Evolutionary conservation across 1,139 yeast genomes (phyloP), one percentile per base, ranked within the genome.

Genomic region (Debaryomyces sp.): DNA sequence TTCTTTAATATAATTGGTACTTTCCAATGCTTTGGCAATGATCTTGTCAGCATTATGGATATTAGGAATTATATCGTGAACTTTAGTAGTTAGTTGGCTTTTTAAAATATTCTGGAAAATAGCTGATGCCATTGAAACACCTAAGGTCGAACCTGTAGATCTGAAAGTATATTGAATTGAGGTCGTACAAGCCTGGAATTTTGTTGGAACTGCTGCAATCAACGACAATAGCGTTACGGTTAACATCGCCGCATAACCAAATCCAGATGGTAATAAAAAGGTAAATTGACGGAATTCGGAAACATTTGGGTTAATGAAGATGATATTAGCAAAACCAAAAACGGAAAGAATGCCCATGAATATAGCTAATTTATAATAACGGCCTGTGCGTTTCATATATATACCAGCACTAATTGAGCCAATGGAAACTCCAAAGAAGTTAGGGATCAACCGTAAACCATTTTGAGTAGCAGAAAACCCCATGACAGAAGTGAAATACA

Each of bases 101-200:
- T 57, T 55, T 43, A 67, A 58, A 45, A 64, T 56, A 30, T 75
- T 75, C 54, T 79, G 81, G 67, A 87, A 86, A 26, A 85, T 73
- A 2, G 91, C 85, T 5, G 87, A 80, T 0, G 88, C 87, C 34
- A 84, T 62, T 0, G 92, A 75, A 4, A 87, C 89, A 21, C 92
- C 92, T 44, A 85, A 63, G 0, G 91, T 85, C 1, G 89, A 84
- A 0, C 92, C 94, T 5, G 87, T 81, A 2, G 91, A 84, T 56
- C 92, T 73, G 68, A 85, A 86, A 4, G 89, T 84, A 62, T 87
- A 87, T 56, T 86, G 89, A 51, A 87, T 85, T 1, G 90, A 84
- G 0, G 94, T 87, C 0, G 89, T 81, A 7, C 87, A 80, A 4
- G 92, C 92, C 63, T 86, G 92, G 54, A 73, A 77, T 53, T 81